Evolutionary conservation across 1,284 basidiomycete species (phyloP).

Genomic region (Porogramme epimiltina): DNA sequence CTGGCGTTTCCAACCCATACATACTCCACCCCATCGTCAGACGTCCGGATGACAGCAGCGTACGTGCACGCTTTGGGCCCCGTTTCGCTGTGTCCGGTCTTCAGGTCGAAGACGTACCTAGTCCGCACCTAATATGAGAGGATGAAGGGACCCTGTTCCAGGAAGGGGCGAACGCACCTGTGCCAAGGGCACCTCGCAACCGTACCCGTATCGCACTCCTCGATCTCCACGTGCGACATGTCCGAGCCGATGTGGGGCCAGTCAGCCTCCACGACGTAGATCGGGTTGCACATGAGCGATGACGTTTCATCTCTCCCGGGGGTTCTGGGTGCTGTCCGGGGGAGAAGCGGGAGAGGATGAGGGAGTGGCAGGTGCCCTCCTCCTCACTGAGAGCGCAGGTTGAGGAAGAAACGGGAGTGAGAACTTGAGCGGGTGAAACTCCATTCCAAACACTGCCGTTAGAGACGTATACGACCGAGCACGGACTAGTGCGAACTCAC

Average conservation of each 20-base stretch:
- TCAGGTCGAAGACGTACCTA: constrained; percentile 76
- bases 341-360: constrained; percentile 73
- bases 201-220: constrained; percentile 61
- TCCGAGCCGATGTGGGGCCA: constrained; percentile 88
- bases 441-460: constrained; percentile 9
- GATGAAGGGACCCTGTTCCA: background rate
- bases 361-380: constrained; percentile 64
- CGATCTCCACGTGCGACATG: constrained; percentile 79
- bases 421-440: constrained; percentile 25
- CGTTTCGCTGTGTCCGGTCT: constrained; percentile 74
- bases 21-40: constrained; percentile 44
- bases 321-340: constrained; percentile 21
- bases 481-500: background rate
- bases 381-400: constrained; percentile 65
- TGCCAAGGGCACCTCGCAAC: constrained; percentile 86
- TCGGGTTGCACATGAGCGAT: constrained; percentile 34
- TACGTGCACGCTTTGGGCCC: constrained; percentile 83
- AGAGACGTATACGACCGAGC: background rate
- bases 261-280: constrained; percentile 85
- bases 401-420: constrained; percentile 72
- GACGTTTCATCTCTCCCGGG: constrained; percentile 12
- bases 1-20: constrained; percentile 72
- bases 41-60: constrained; percentile 53
- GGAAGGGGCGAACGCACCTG: constrained; percentile 48
- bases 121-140: background rate